Base-by-base conservation (phyloP, 768 basidiomycete species). In the Collybia sordida region DNA sequence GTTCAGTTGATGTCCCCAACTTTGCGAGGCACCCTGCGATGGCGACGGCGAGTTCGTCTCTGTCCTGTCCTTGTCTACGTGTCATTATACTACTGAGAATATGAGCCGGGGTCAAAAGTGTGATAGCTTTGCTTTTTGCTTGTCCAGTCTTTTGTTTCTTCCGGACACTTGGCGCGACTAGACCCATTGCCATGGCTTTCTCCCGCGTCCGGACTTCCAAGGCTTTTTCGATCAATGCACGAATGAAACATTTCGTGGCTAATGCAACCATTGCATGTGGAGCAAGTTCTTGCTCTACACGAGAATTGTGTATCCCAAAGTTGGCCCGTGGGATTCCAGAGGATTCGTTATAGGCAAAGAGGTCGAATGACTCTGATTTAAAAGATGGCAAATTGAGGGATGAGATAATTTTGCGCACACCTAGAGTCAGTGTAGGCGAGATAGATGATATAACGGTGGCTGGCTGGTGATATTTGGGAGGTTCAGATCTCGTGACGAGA, bases 61-160 rank as follows among this genome's bases (percentile, higher is more conserved):
- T 24, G 8, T 47, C 27, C 17, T 46, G 52, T 42, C 58, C 54
- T 37, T 57, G 57, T 35, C 65, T 63, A 44, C 59, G 60, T 12
- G 63, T 53, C n/a, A 71, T 56, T 42, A 75, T 60, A 37, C 74
- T 72, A 25, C 64, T 65, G n/a, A 77, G 57, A 45, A 79, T 64
- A 51, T 79, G 77, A 6, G 71, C 62, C 27, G 77, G 74, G 37
- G 72, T 74, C 52, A 80, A 64, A 35, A 74, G 53, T 36, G 53
- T 59, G 18, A 49, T 51, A 6, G 50, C 19, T 49, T 23, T 58
- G 43, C 43, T 56, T 42, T 49, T 51, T 44, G 52, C 54, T 45
- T 27, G 45, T 40, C 45, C 54, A 46, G 28, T 54, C 49, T 40
- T 55, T 49, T 39, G 58, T 28, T 42, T 51, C 42, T 52, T 58